Evolutionary conservation across 2,329 filamentous ascomycete genomes (phyloP).

Genomic region (Pestalotiopsis sp.): DNA sequence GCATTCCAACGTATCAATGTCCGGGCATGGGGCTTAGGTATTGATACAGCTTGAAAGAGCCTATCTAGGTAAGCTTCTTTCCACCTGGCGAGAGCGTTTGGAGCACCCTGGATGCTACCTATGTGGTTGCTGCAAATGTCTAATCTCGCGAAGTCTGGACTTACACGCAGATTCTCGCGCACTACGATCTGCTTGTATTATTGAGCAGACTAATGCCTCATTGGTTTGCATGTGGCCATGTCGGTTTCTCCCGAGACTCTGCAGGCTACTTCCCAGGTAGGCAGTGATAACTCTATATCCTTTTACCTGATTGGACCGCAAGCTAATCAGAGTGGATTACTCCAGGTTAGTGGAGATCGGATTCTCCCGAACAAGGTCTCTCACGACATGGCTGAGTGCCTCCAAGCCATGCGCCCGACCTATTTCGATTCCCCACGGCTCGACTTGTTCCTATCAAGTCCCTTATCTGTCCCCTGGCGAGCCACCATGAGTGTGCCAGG

Average conservation of each 20-base stretch:
- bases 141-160: no score
- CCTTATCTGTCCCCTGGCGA: not conserved
- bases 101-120: no score
- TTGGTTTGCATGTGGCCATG: not conserved
- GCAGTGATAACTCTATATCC: not conserved
- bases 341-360: not conserved
- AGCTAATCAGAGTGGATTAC: not conserved
- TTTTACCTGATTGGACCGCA: not conserved
- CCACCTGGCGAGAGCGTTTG: no score
- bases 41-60: no score
- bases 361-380: not conserved
- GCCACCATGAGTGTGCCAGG: no score
- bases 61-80: no score
- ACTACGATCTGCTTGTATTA: no score
- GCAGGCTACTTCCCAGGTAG: not conserved
- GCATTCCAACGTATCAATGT: not conserved
- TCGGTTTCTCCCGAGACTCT: constrained; percentile 1
- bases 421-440: not conserved
- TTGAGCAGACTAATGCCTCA: no score
- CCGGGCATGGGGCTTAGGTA: not conserved
- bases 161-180: no score
- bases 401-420: not conserved
- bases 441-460: not conserved
- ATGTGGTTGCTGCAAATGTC: no score
- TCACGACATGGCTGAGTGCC: not conserved